Base-by-base conservation (phyloP, 2,329 filamentous ascomycete species). In the Alternaria sp. region DNA sequence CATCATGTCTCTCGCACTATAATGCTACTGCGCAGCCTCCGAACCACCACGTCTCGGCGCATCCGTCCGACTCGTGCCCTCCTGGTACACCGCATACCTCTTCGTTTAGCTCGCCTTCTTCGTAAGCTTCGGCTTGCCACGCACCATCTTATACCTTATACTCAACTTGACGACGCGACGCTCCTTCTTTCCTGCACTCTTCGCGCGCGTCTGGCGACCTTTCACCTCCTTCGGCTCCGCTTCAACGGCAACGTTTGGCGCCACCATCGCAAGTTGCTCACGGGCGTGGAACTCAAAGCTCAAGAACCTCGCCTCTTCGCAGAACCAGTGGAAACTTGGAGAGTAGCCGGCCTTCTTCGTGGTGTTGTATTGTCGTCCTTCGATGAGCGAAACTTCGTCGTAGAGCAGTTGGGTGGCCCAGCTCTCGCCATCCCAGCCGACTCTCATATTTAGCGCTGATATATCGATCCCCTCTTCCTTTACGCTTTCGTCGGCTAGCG, bases 261-360 rank as follows among this genome's bases (percentile, higher is more conserved):
- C 47, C 5, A 28, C 45, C 28, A 25, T 37, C 21, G 54, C 49
- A 3, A 53, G 37, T 26, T 54, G 23, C 9, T 68, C 66, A 7
- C 66, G 54, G 33, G 64, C 59, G 30, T 49, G 49, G 9, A 54
- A 68, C 43, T 68, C 66, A 15, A 21, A 61, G 3, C 56, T 47
- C 18, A 64, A 46, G 14, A 62, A 66, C 1, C 10, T 28, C n/a
- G 41, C 66, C 41, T 68, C 66, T 14, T 68, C 64, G 50, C 61
- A 63, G 41, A 68, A 65, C 59, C 59, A 68, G 1, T 51, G 21
- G 46, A 68, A 68, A 21, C 64, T 67, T 18, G 30, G 57, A 2
- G 46, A 10, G 15, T 61, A 63, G 6, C 55, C 51, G 2, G 21
- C n/a, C 8, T 67, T 55, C 23, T 53, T 21, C 5, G 21, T 30